Evolutionary conservation across 352 stramenopile species (phyloP).

Genomic region (Pythium volutum): DNA sequence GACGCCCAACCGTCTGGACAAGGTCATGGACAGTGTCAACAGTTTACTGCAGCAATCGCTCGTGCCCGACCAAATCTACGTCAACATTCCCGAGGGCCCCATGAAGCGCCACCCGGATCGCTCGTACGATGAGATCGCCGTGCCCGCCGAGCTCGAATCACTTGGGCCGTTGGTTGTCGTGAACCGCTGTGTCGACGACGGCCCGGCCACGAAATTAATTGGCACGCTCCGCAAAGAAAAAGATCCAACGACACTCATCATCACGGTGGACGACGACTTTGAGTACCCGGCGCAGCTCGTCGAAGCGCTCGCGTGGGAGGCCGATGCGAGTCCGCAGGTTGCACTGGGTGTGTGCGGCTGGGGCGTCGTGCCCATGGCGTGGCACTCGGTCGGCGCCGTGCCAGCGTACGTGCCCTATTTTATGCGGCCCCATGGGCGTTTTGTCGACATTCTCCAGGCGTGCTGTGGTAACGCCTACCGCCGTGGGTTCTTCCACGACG

Average conservation of each 20-base stretch:
- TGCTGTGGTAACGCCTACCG: constrained; percentile 72
- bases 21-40: constrained; percentile 75
- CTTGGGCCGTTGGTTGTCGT: constrained; percentile 54
- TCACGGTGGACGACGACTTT: constrained; percentile 85
- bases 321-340: constrained; percentile 49
- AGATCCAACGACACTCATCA: constrained; percentile 63
- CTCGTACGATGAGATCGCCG: constrained; percentile 68
- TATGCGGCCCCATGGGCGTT: constrained; percentile 65
- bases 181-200: constrained; percentile 78
- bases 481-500: constrained; percentile 68
- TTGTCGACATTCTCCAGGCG: constrained; percentile 64
- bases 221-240: constrained; percentile 58
- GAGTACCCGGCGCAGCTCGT: constrained; percentile 64
- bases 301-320: constrained; percentile 68
- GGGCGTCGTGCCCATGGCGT: constrained; percentile 68
- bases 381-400: constrained; percentile 69
- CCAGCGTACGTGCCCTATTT: constrained; percentile 82
- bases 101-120: constrained; percentile 78
- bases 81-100: constrained; percentile 61
- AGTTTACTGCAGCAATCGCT: constrained; percentile 58
- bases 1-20: constrained; percentile 63
- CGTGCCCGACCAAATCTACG: constrained; percentile 71
- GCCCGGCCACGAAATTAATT: constrained; percentile 75
- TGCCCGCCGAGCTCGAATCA: constrained; percentile 42
- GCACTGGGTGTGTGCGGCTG: constrained; percentile 73